Conservation (phyloP, 371 early-diverging fungal genomes). For the Syncephalis fuscata region DNA sequence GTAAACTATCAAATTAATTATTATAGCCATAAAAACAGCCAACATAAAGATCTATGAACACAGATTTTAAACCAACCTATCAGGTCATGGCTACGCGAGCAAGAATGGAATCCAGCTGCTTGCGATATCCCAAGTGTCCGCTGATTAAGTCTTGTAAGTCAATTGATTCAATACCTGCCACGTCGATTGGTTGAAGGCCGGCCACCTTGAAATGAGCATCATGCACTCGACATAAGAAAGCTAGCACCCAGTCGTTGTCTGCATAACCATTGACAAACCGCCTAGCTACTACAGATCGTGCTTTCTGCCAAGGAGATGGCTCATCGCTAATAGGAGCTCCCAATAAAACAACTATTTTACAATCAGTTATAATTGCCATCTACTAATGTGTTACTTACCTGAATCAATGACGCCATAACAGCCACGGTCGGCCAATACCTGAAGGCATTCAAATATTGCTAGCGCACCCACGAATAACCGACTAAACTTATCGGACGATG, state of each 20-base stretch:
- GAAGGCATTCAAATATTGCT: slow-evolving; percentile 74
- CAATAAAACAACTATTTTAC: slow-evolving; percentile 25
- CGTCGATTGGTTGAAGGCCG: slow-evolving; percentile 51
- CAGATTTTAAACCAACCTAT: too few relatives aligned
- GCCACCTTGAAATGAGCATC: slow-evolving; percentile 54
- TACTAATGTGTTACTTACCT: slow-evolving; percentile 9
- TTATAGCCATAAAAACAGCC: too few relatives aligned
- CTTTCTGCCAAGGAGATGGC: slow-evolving; percentile 23
- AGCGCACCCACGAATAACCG: slow-evolving; percentile 85
- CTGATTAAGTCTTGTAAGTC: slow-evolving; percentile 52
- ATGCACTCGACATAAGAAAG: slow-evolving; percentile 52
- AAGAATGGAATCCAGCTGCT: background rate
- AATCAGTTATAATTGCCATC: background rate
- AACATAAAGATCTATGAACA: too few relatives aligned
- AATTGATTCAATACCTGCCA: slow-evolving; percentile 55
- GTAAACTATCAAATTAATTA: too few relatives aligned
- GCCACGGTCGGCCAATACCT: slow-evolving; percentile 52
- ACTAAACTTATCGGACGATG: slow-evolving; percentile 81
- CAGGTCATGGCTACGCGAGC: background rate
- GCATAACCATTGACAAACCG: slow-evolving; percentile 82
- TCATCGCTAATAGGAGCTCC: slow-evolving; percentile 40
- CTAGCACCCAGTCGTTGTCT: slow-evolving; percentile 79
- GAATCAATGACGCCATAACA: slow-evolving; percentile 28
- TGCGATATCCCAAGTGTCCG: slow-evolving; percentile 68
- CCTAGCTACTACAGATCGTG: slow-evolving; percentile 52